Percentiles rank a stretch among this genome's conserved stretches.
Conservation (phyloP, 2,329 filamentous ascomycete genomes). For the Allantophomopsis lycopodina region DNA sequence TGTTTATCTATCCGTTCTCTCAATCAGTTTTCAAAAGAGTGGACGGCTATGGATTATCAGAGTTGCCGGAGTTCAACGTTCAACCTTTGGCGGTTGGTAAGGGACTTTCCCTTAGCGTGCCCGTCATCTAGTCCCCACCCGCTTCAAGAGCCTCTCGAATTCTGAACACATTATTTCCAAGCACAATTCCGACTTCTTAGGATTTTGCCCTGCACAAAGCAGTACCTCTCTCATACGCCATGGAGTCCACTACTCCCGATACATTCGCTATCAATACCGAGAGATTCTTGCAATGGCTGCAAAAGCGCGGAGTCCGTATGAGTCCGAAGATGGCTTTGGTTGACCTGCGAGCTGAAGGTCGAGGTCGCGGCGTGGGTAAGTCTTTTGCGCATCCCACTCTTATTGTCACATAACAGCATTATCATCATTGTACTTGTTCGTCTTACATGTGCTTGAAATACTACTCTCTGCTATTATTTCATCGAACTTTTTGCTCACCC, state of each 20-base stretch:
- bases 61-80: no score
- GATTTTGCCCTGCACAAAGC: no score
- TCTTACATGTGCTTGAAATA: constrained; percentile 4
- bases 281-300: constrained; percentile 43
- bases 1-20: no score
- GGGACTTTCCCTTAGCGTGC: no score
- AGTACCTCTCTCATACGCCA: no score
- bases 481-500: constrained; percentile 4
- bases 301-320: constrained; percentile 33
- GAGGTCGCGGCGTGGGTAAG: constrained; percentile 51
- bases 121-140: no score
- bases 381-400: constrained; percentile 10
- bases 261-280: constrained; percentile 30
- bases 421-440: constrained; percentile 1
- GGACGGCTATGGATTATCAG: no score
- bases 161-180: no score
- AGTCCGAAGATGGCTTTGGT: constrained; percentile 42
- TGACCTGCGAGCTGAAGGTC: constrained; percentile 39
- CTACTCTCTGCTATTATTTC: constrained; percentile 2
- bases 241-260: constrained; percentile 5
- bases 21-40: no score
- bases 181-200: no score
- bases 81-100: no score
- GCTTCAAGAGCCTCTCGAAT: no score
- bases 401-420: constrained; percentile 2